Percentiles rank a stretch among this genome's conserved stretches.
Evolutionary conservation across 2,329 filamentous ascomycete species (phyloP).

Genomic region (Claviceps monticola): DNA sequence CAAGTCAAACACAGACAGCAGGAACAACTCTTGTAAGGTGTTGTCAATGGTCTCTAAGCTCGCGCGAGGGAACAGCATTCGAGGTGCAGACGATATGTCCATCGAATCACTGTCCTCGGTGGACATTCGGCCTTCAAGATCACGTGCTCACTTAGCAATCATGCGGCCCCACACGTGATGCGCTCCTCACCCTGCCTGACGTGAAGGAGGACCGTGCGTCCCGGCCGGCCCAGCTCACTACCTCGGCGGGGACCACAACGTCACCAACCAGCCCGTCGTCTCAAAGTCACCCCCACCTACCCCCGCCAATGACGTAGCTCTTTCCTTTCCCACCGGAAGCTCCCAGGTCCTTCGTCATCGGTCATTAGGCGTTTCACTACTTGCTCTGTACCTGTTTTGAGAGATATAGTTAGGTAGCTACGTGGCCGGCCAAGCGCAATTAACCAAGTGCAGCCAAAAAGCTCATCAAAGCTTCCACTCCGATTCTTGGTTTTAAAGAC

Average conservation of each 20-base stretch:
- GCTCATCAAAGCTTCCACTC: neutral
- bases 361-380: neutral
- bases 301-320: slow-evolving; percentile 5
- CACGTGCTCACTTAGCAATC: too few relatives aligned
- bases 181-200: too few relatives aligned
- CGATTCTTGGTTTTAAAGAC: neutral
- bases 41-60: too few relatives aligned
- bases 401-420: neutral
- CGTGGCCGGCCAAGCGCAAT: neutral
- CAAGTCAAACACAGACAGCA: too few relatives aligned
- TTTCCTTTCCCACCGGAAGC: neutral
- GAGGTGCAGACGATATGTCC: too few relatives aligned
- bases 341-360: neutral
- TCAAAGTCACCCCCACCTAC: neutral
- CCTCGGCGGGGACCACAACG: neutral
- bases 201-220: neutral
- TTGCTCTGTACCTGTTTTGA: neutral
- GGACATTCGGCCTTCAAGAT: too few relatives aligned
- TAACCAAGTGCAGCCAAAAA: neutral
- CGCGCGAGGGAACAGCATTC: too few relatives aligned
- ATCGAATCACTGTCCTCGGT: too few relatives aligned
- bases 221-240: neutral
- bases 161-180: too few relatives aligned
- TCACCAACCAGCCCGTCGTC: neutral
- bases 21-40: too few relatives aligned